phyloP scores from a whole-genome alignment of 306 rosid genomes.

The Dalbergia cochinchinensis region DNA sequence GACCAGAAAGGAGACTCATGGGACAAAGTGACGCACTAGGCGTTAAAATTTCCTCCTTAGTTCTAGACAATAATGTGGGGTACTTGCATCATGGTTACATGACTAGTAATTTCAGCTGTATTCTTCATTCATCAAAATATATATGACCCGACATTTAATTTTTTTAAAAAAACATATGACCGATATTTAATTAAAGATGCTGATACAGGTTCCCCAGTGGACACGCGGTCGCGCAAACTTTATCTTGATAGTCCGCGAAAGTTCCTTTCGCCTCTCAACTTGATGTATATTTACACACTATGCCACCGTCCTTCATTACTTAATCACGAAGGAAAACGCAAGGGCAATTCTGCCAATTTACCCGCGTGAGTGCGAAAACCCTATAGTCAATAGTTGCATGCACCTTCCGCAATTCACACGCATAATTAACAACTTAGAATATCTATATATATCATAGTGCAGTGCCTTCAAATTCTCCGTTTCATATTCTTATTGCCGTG shows the following conservation, averaged over 20 bases:
- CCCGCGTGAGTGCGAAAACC: not conserved
- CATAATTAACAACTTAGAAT: not conserved
- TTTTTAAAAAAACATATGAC: no score
- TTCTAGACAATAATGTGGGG: not conserved
- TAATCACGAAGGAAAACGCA: constrained; percentile 38
- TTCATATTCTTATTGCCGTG: not conserved
- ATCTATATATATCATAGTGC: constrained; percentile 30
- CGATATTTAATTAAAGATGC: no score
- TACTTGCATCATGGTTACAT: not conserved
- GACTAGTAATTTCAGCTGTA: constrained; percentile 13
- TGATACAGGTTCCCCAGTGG: not conserved
- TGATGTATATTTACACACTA: not conserved
- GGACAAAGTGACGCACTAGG: not conserved
- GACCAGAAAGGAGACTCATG: not conserved
- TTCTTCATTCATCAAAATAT: not conserved
- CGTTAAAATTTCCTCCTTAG: not conserved
- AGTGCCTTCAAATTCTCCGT: not conserved
- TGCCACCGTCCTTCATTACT: constrained; percentile 11
- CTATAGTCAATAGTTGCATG: constrained; percentile 10
- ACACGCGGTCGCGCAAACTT: constrained; percentile 44
- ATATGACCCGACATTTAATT: not conserved
- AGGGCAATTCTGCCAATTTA: constrained; percentile 28
- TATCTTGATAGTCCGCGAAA: not conserved
- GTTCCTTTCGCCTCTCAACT: constrained; percentile 6
- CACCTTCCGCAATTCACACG: constrained; percentile 10